Conservation (phyloP, 139 green algal species). For the Eudorina sp. region DNA sequence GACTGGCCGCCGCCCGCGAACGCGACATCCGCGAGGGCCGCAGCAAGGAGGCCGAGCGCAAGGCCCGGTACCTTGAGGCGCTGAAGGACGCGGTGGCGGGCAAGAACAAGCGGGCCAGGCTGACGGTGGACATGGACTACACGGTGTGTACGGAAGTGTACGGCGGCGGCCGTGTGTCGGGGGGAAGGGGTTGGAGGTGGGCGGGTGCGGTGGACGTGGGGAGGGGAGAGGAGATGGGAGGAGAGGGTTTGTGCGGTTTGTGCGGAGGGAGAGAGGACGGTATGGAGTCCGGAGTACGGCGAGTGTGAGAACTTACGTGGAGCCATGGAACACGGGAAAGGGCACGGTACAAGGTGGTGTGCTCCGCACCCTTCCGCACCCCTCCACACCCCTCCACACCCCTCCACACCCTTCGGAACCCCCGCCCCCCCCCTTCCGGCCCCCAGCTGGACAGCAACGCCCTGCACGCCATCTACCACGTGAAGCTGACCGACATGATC, state of each 20-base stretch:
- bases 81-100: not conserved
- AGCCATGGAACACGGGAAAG: too few species aligned
- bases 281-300: too few species aligned
- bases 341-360: too few species aligned
- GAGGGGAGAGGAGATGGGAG: not conserved
- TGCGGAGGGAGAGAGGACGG: too few species aligned
- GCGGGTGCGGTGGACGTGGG: too few species aligned
- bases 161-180: not conserved
- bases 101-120: constrained; percentile 16
- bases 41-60: not conserved
- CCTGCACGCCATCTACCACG: constrained; percentile 40
- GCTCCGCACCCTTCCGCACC: not conserved
- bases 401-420: not conserved
- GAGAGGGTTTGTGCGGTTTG: too few species aligned
- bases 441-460: constrained; percentile 30
- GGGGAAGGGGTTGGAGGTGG: too few species aligned
- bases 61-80: constrained; percentile 17
- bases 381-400: not conserved
- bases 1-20: not conserved
- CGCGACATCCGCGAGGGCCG: constrained; percentile 12
- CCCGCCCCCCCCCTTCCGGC: not conserved
- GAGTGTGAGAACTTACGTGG: too few species aligned
- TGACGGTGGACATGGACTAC: constrained; percentile 41
- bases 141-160: not conserved
- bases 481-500: constrained; percentile 34